Evolutionary conservation across 2,329 filamentous ascomycete species (phyloP), one percentile per base, ranked within the genome.

Genomic region (Diaporthe helianthi): DNA sequence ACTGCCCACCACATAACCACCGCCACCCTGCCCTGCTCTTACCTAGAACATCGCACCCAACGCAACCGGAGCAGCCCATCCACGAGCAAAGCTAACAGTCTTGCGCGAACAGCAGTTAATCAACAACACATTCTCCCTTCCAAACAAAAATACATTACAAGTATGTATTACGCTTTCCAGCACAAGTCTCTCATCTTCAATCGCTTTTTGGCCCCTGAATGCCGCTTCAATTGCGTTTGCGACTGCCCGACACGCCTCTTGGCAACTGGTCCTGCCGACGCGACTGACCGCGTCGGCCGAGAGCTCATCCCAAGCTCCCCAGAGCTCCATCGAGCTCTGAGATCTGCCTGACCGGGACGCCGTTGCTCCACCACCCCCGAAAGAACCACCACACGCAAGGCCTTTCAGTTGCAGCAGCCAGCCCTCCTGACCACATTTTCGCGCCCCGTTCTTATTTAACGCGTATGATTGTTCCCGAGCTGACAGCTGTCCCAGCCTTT

Each of bases 141-240:
- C 33, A 60, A 65, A 26, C 63, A 60, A 76, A 78, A 72, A 65
- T 58, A 69, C 63, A 44, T 36, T 73, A 72, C 76, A 79, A 76
- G 81, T 83, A 81, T 76, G 82, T 76, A 76, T 76, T 69, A 71
- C 38, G 22, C 52, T 73, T 68, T 71, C 60, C 31, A 72, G 68
- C 66, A 49, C 36, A 70, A 71, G 22, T 76, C 79, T 80, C 66
- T 58, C 69, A 78, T 77, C 77, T 83, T 81, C 75, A 77, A 76
- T 73, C 74, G 71, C 69, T 74, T 72, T 74, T 79, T 79, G 74
- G 72, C 51, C 74, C 74, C 73, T 73, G 71, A 75, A 73, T 73
- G 73, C 75, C 68, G 33, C 54, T 71, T 75, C 82, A 83, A 83
- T 83, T 78, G 78, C 76, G 65, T 75, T 79, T 80, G 79, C 80